These are phyloP conservation scores for Naegleria gruberi DNA, from an alignment of 208 protist genomes.

Conservation along the genomic window DNA sequence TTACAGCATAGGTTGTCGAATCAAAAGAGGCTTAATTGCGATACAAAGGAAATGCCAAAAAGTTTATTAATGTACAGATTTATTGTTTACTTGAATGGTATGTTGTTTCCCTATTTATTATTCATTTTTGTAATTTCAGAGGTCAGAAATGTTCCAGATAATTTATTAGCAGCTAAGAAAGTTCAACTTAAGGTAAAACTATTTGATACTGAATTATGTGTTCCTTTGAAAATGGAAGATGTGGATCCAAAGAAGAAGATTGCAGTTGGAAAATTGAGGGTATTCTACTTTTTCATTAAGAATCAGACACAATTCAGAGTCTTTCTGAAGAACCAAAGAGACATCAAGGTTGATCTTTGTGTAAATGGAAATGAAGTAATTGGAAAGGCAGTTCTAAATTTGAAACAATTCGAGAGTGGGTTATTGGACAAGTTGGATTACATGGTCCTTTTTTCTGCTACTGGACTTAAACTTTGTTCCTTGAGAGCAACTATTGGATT, in stretches of 20 bases:
- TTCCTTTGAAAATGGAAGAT: not conserved
- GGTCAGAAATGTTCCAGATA: not conserved
- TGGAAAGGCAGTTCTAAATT: not conserved
- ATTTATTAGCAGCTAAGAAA: not conserved
- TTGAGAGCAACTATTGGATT: slow-evolving; percentile 19
- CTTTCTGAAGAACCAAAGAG: not conserved
- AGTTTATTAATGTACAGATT: not conserved
- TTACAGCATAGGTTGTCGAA: not conserved
- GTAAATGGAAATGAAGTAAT: not conserved
- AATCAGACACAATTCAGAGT: not conserved
- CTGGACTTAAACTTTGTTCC: not conserved
- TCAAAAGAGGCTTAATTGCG: not conserved
- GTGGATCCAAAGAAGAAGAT: not conserved
- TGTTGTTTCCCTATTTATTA: no score
- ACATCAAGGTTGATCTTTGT: slow-evolving; percentile 1
- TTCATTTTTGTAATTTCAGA: no score
- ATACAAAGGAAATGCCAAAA: not conserved
- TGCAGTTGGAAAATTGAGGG: not conserved
- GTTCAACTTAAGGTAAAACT: not conserved
- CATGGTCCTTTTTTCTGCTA: slow-evolving; percentile 11
- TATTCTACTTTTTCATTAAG: slow-evolving; percentile 3
- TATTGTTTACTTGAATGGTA: slow-evolving; percentile 2
- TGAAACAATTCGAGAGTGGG: slow-evolving; percentile 4
- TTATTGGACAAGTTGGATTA: slow-evolving; percentile 22
- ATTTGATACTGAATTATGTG: not conserved